These are phyloP conservation scores for Kluyveromyces sp. DNA, from an alignment of 1,139 yeast genomes.

Conservation along the genomic window DNA sequence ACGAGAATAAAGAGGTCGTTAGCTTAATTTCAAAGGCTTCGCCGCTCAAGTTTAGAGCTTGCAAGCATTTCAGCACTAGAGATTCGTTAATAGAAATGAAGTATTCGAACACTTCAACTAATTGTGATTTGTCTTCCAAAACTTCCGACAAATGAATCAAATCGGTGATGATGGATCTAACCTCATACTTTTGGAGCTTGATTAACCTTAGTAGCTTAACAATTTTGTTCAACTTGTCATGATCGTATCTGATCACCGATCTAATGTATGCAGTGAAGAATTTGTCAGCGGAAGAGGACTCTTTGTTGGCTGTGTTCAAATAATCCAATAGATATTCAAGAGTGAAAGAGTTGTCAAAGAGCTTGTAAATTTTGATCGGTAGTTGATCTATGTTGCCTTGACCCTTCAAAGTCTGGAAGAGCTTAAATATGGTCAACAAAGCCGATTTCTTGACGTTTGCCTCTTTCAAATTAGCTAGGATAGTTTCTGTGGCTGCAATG, in stretches of 20 bases:
- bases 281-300: conserved; percentile 24
- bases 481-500: conserved; percentile 62
- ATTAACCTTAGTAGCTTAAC: conserved; percentile 25
- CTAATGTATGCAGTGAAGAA: conserved; percentile 33
- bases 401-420: conserved; percentile 35
- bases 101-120: conserved; percentile 40
- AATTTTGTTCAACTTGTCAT: conserved; percentile 28
- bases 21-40: conserved; percentile 61
- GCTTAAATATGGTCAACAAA: conserved; percentile 32
- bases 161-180: conserved; percentile 32
- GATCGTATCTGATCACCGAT: conserved; percentile 34
- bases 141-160: conserved; percentile 32
- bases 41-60: conserved; percentile 35
- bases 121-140: conserved; percentile 32
- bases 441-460: conserved; percentile 35
- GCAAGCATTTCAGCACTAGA: conserved; percentile 37
- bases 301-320: conserved; percentile 15
- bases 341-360: conserved; percentile 23
- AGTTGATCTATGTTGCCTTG: conserved; percentile 33
- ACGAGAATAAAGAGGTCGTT: conserved; percentile 46
- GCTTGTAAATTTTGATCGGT: conserved; percentile 31
- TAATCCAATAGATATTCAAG: conserved; percentile 21
- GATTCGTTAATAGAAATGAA: conserved; percentile 36
- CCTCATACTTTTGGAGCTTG: conserved; percentile 33
- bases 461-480: conserved; percentile 41